Evolutionary conservation across 2,329 filamentous ascomycete species (phyloP).

Genomic region (Phyllosticta capitalensis): DNA sequence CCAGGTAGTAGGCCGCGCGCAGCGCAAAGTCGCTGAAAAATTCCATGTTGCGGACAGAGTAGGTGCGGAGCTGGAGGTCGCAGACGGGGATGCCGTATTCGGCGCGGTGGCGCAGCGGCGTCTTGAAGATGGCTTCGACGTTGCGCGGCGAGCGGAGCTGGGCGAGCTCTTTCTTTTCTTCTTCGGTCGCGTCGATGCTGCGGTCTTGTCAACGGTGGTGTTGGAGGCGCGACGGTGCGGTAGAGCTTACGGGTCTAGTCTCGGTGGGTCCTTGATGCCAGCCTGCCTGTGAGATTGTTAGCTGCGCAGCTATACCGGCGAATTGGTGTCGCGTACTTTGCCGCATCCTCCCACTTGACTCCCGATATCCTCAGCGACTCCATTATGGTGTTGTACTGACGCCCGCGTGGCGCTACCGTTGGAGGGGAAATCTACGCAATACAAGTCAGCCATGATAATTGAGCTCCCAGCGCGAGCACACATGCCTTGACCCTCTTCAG

Average conservation of each 20-base stretch:
- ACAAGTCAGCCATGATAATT: background rate
- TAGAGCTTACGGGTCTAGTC: conserved; percentile 1
- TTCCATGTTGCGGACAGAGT: conserved; percentile 78
- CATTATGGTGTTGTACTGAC: conserved; percentile 7
- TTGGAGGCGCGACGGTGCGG: background rate
- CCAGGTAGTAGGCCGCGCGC: conserved; percentile 87
- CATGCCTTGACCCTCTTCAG: conserved; percentile 35
- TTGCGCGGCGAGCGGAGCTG: conserved; percentile 49
- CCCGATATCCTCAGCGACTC: conserved; percentile 1
- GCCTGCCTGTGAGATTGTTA: conserved; percentile 6
- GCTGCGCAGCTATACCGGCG: background rate
- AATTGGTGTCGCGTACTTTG: background rate
- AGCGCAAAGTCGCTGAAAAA: conserved; percentile 93
- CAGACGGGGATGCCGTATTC: conserved; percentile 73
- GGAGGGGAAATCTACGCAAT: background rate
- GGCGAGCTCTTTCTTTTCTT: conserved; percentile 18
- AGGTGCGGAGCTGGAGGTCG: conserved; percentile 88
- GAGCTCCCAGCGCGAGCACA: background rate
- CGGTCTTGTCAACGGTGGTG: background rate
- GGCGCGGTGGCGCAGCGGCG: conserved; percentile 66
- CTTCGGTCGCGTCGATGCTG: background rate
- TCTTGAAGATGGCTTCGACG: conserved; percentile 77
- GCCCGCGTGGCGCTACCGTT: conserved; percentile 1
- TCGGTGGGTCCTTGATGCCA: conserved; percentile 15
- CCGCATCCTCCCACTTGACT: conserved; percentile 1